Conservation (phyloP, 2,329 filamentous ascomycete genomes). For the Acephala macrosclerotiorum region DNA sequence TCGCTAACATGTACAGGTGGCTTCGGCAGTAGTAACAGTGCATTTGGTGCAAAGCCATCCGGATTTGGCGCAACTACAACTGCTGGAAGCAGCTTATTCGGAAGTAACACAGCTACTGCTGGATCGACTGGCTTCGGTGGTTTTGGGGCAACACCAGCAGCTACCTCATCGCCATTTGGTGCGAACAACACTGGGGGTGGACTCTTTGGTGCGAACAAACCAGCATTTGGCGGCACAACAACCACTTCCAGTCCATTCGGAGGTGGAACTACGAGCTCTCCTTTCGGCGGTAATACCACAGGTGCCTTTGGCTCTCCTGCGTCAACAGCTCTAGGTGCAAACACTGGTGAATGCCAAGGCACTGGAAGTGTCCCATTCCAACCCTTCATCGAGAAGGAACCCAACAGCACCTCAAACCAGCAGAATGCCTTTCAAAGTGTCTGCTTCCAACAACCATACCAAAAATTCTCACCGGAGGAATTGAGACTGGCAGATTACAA, state of each 20-base stretch:
- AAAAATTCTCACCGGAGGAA: slow-evolving; percentile 90
- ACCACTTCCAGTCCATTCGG: slow-evolving; percentile 41
- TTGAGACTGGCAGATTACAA: slow-evolving; percentile 86
- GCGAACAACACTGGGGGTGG: slow-evolving; percentile 35
- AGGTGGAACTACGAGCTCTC: slow-evolving; percentile 34
- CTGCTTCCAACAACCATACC: slow-evolving; percentile 79
- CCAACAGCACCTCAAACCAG: slow-evolving; percentile 57
- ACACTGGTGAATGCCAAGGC: slow-evolving; percentile 67
- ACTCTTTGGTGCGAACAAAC: slow-evolving; percentile 40
- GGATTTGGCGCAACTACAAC: slow-evolving; percentile 55
- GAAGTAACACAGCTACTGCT: slow-evolving; percentile 45
- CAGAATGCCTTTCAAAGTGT: slow-evolving; percentile 79
- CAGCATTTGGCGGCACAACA: slow-evolving; percentile 45
- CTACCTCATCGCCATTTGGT: slow-evolving; percentile 42
- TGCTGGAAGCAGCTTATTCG: slow-evolving; percentile 61
- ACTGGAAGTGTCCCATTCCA: slow-evolving; percentile 75
- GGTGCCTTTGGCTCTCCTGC: slow-evolving; percentile 50
- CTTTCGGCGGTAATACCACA: slow-evolving; percentile 52
- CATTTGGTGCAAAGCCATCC: slow-evolving; percentile 47
- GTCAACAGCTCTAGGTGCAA: slow-evolving; percentile 54
- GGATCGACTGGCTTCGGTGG: slow-evolving; percentile 47
- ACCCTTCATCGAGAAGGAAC: slow-evolving; percentile 77
- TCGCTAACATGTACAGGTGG: slow-evolving; percentile 39
- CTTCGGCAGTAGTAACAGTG: slow-evolving; percentile 53
- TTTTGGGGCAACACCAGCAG: slow-evolving; percentile 50